These are phyloP conservation scores for Hypoxylon perforatum DNA, from an alignment of 495 filamentous ascomycete genomes.

Conservation along the genomic window DNA sequence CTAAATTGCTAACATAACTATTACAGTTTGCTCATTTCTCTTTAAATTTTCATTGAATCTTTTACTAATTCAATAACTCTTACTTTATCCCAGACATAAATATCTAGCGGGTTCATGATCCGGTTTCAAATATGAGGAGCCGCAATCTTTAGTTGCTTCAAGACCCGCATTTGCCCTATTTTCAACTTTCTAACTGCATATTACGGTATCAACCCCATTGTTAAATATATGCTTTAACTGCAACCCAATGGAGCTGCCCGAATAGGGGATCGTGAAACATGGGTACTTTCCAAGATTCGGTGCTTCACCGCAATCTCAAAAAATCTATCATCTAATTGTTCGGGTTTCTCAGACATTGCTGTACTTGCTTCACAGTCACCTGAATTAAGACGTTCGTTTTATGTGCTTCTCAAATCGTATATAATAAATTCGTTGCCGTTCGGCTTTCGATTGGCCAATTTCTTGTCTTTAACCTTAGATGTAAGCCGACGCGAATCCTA, in stretches of 20 bases:
- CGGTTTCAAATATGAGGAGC: no score
- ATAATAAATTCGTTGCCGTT: conserved; percentile 19
- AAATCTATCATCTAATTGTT: not conserved
- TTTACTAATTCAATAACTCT: no score
- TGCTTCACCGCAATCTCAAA: conserved; percentile 16
- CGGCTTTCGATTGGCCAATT: conserved; percentile 27
- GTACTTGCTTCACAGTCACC: conserved; percentile 4
- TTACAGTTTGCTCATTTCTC: no score
- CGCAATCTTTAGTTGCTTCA: no score
- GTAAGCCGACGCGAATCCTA: conserved; percentile 15
- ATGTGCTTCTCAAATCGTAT: conserved; percentile 14
- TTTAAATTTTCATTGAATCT: no score
- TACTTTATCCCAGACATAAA: no score
- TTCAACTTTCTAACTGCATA: no score
- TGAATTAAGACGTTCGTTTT: conserved; percentile 11
- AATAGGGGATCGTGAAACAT: conserved; percentile 12
- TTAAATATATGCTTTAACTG: no score
- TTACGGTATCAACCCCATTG: no score
- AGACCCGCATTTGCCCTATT: no score
- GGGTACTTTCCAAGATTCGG: not conserved
- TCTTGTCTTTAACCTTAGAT: conserved; percentile 10
- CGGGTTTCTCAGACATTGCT: conserved; percentile 13
- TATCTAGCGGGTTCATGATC: no score
- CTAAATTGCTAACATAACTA: no score
- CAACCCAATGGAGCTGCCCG: not conserved